phyloP scores from a whole-genome alignment of 257 asterid genomes.

The Thymus quinquecostatus region DNA sequence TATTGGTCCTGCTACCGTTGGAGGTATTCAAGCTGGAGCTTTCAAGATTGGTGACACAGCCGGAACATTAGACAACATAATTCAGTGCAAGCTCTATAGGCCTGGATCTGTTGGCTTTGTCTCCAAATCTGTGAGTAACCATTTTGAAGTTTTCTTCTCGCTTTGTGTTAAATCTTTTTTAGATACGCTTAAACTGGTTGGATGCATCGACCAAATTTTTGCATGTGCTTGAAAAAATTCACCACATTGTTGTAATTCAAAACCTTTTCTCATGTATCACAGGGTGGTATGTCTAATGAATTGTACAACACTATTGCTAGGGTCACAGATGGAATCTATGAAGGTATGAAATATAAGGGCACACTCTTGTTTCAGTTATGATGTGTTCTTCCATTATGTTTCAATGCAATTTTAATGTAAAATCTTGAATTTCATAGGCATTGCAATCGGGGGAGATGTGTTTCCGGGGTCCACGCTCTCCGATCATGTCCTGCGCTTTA shows the following conservation, averaged over 20 bases:
- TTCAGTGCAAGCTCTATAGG: constrained; percentile 89
- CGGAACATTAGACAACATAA: constrained; percentile 92
- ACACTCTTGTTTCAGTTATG: constrained; percentile 2
- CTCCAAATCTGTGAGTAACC: constrained; percentile 85
- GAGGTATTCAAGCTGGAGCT: constrained; percentile 99
- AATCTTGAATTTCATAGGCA: constrained; percentile 52
- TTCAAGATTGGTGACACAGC: constrained; percentile 98
- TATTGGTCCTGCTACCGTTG: constrained; percentile 97
- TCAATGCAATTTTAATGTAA: constrained; percentile 14
- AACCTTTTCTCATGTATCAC: constrained; percentile 31
- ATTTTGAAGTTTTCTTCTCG: neutral
- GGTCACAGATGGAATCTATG: constrained; percentile 92
- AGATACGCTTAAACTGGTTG: neutral
- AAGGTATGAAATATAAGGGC: constrained; percentile 50
- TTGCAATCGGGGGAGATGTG: constrained; percentile 99
- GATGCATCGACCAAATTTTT: constrained; percentile 6
- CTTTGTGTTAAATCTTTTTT: neutral
- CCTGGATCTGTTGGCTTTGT: constrained; percentile 98
- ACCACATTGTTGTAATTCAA: neutral
- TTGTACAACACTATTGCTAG: constrained; percentile 89
- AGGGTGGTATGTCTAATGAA: constrained; percentile 98
- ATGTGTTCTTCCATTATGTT: neutral
- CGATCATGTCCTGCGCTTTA: constrained; percentile 95
- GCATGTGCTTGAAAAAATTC: neutral
- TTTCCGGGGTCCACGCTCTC: constrained; percentile 98